phyloP scores from a whole-genome alignment of 1,284 basidiomycete genomes.

The Wolfiporia cocos region DNA sequence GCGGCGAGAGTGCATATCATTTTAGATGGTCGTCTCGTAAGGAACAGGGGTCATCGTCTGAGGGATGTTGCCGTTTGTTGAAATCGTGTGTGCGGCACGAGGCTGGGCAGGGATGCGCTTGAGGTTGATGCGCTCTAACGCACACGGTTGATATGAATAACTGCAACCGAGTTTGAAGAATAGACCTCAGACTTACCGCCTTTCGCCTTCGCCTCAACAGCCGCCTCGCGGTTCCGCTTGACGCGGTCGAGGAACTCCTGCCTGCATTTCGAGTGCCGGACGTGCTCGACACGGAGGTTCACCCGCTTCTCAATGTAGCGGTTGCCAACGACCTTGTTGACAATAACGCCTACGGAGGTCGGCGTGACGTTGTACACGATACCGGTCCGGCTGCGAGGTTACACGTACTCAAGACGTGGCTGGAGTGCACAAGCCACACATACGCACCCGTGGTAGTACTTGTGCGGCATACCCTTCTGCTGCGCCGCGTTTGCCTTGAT shows the following conservation, averaged over 20 bases:
- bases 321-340: constrained; percentile 98
- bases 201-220: constrained; percentile 82
- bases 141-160: not conserved
- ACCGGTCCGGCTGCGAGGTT: constrained; percentile 74
- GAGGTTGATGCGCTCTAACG: constrained; percentile 73
- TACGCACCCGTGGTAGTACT: constrained; percentile 85
- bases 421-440: not conserved
- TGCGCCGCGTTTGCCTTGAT: constrained; percentile 99
- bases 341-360: constrained; percentile 92
- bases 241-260: constrained; percentile 98
- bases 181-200: constrained; percentile 61
- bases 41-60: constrained; percentile 91
- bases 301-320: constrained; percentile 99
- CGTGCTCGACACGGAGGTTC: constrained; percentile 98
- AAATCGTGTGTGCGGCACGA: constrained; percentile 77
- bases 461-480: constrained; percentile 99
- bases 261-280: constrained; percentile 97
- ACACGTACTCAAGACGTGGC: constrained; percentile 2
- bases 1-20: constrained; percentile 8
- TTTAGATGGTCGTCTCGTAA: constrained; percentile 85
- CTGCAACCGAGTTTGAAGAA: constrained; percentile 3
- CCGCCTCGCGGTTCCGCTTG: constrained; percentile 86
- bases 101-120: constrained; percentile 88
- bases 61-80: constrained; percentile 73
- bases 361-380: constrained; percentile 99